phyloP scores from a whole-genome alignment of 1,284 basidiomycete genomes.

The Austropuccinia psidii region DNA sequence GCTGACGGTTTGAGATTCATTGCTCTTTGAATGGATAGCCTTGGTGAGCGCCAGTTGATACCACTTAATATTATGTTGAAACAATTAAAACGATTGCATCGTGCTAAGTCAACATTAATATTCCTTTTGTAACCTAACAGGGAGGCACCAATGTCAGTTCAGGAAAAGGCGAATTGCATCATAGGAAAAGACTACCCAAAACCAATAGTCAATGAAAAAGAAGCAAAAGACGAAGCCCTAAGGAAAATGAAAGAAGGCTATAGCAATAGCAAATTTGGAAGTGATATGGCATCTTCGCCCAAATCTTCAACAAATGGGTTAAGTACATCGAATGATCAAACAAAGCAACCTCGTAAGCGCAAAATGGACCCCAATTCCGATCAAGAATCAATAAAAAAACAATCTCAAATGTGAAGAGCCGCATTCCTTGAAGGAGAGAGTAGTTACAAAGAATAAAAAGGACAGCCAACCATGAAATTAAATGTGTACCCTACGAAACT shows the following conservation, averaged over 20 bases:
- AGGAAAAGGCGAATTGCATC: conserved; percentile 48
- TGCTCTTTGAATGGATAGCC: conserved; percentile 41
- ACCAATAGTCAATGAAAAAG: conserved; percentile 22
- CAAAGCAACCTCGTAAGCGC: too few relatives aligned
- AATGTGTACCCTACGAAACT: too few relatives aligned
- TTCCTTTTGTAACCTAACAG: conserved; percentile 45
- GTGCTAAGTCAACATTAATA: conserved; percentile 45
- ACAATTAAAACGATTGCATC: neutral
- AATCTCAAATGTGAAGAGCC: too few relatives aligned
- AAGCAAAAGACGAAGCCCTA: neutral
- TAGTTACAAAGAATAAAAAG: too few relatives aligned
- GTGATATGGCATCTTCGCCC: neutral
- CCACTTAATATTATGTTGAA: neutral
- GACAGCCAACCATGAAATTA: too few relatives aligned
- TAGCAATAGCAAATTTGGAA: neutral
- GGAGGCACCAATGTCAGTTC: conserved; percentile 47
- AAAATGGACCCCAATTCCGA: too few relatives aligned
- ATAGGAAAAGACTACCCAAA: conserved; percentile 50
- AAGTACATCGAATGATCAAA: too few relatives aligned
- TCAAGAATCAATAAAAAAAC: too few relatives aligned
- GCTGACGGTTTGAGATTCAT: neutral
- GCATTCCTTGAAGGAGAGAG: too few relatives aligned
- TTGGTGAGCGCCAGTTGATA: conserved; percentile 35
- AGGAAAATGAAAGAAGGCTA: conserved; percentile 27
- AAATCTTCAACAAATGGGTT: too few relatives aligned